Conservation (phyloP, 495 filamentous ascomycete species). For the Penicillium waksmanii region DNA sequence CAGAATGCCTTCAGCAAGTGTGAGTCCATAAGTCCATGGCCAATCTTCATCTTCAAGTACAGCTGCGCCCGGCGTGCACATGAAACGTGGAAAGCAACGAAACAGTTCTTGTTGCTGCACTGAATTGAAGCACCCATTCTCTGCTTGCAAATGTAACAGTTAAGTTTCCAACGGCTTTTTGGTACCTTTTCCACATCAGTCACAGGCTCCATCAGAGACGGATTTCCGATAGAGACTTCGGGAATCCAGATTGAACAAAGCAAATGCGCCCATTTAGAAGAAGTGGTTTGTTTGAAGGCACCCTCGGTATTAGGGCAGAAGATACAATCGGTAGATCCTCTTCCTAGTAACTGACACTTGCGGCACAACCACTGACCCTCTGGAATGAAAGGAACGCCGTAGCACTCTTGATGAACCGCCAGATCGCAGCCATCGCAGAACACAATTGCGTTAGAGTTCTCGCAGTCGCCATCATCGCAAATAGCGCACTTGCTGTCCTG, state of each 20-base stretch:
- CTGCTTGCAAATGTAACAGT: conserved; percentile 96
- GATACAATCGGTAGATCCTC: conserved; percentile 92
- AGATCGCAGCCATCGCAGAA: conserved; percentile 97
- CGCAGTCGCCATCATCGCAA: conserved; percentile 97
- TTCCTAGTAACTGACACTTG: conserved; percentile 93
- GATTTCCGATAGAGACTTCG: conserved; percentile 93
- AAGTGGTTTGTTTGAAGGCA: conserved; percentile 97
- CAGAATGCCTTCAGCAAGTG: conserved; percentile 91
- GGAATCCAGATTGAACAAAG: conserved; percentile 99
- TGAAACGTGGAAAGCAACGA: conserved; percentile 97
- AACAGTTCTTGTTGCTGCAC: conserved; percentile 97
- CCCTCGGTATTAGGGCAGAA: conserved; percentile 98
- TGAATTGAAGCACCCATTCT: conserved; percentile 98
- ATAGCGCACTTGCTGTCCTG: conserved; percentile 98
- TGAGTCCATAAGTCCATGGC: conserved; percentile 86
- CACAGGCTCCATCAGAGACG: conserved; percentile 96
- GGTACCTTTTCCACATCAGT: conserved; percentile 98
- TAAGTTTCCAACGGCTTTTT: conserved; percentile 87
- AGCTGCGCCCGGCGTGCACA: conserved; percentile 88
- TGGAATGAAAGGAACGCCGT: conserved; percentile 97
- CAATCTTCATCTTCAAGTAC: conserved; percentile 95
- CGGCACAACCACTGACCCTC: conserved; percentile 98
- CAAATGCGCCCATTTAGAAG: conserved; percentile 93
- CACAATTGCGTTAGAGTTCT: conserved; percentile 99
- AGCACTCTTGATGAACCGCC: conserved; percentile 98